Base-by-base conservation (phyloP, 257 asterid species). In the Henckelia pumila region DNA sequence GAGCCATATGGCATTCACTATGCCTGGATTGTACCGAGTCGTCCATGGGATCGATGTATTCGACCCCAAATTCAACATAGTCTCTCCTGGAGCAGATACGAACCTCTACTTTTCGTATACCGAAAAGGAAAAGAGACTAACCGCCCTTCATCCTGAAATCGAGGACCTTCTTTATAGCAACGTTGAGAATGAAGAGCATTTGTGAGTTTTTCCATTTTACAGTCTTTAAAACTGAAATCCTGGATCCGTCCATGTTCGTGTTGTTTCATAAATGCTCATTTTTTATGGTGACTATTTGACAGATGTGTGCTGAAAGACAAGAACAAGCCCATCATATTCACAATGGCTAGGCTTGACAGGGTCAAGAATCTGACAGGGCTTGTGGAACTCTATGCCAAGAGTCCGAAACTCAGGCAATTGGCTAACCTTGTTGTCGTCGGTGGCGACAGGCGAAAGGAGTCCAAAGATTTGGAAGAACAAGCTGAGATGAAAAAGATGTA, bases 41-140 rank as follows among this genome's bases (percentile, higher is more conserved):
- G 98, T 91, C 68, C 95, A 91, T 35, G 99, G 99, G 24, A 94
- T 94, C 3, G 86, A 94, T 21, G 96, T 88, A 17, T 94, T 94
- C 26, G 99, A 91, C 68, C 96, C 99, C 50, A 94, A 94, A 69
- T 94, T 94, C 82, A 94, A 94, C 87, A 94, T 94, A n/a, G 99
- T 91, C 22, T 91, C 96, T 1, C 99, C 99, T 0, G 97, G 97
- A 44, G 97, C 99, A 1, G 99, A 94, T 66, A 81, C 56, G 71
- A 80, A 75, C 72, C 75, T 94, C 64, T 94, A 94, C 76, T 94
- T 79, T 78, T 82, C 97, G 0, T 86, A 84, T 55, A 75, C 85
- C 0, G 96, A 94, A 67, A 83, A 72, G 73, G 96, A 94, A 6
- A 91, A 68, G 79, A 80, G 99, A 61, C 84, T 87, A 61, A 88